These are phyloP conservation scores for Aspergillus bertholletiae DNA, from an alignment of 495 filamentous ascomycete species.

Conservation along the genomic window DNA sequence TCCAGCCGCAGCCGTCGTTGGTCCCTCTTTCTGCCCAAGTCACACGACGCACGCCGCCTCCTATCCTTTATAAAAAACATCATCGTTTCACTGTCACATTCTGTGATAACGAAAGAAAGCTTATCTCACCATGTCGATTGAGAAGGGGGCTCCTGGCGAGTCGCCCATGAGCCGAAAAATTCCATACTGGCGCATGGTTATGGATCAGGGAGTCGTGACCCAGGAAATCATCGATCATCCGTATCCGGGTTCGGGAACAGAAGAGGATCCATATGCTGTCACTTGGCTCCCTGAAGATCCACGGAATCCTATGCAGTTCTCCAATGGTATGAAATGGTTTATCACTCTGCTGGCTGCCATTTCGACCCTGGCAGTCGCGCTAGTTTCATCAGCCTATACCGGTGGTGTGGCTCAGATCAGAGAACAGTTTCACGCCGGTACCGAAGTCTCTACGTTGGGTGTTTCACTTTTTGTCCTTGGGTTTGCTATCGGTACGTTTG, in stretches of 20 bases:
- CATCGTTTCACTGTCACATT: background rate
- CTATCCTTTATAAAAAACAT: background rate
- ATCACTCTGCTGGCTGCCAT: constrained; percentile 62
- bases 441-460: constrained; percentile 61
- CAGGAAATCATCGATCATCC: constrained; percentile 53
- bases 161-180: constrained; percentile 31
- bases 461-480: constrained; percentile 74
- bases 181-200: constrained; percentile 41
- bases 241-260: constrained; percentile 68
- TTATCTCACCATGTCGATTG: constrained; percentile 25
- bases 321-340: constrained; percentile 61
- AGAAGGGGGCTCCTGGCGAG: constrained; percentile 24
- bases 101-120: background rate
- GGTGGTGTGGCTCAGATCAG: constrained; percentile 65
- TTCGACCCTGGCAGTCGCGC: constrained; percentile 68
- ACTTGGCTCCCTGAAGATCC: constrained; percentile 70
- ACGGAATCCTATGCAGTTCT: constrained; percentile 68
- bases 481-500: constrained; percentile 57
- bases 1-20: too few relatives aligned
- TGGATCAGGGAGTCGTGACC: constrained; percentile 53
- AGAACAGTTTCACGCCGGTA: constrained; percentile 53
- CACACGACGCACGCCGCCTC: background rate
- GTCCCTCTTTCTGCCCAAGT: background rate
- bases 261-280: constrained; percentile 70
- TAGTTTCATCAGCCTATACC: constrained; percentile 74